phyloP scores from a whole-genome alignment of 257 asterid species.

The Ballota nigra region DNA sequence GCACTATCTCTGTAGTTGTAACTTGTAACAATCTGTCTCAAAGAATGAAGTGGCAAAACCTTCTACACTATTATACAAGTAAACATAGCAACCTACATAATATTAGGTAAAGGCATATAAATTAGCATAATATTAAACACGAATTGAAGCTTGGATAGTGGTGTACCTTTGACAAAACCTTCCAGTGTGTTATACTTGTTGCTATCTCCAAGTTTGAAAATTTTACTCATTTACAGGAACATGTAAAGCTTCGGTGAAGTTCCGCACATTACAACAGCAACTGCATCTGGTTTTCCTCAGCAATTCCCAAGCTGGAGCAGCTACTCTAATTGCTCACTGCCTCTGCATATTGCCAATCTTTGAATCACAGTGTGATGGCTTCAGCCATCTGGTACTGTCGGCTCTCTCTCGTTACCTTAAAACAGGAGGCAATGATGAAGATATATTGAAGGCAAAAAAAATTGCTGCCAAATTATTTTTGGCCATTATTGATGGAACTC shows the following conservation, averaged over 20 bases:
- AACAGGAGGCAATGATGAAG: conserved; percentile 42
- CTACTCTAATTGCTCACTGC: conserved; percentile 70
- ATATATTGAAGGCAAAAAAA: conserved; percentile 45
- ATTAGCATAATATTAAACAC: background rate
- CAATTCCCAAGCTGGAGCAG: conserved; percentile 66
- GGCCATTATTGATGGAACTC: conserved; percentile 37
- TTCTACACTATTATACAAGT: conserved; percentile 5
- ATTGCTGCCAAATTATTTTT: conserved; percentile 64
- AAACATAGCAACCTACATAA: background rate
- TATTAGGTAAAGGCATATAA: background rate
- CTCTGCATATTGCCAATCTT: conserved; percentile 61
- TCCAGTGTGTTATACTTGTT: background rate
- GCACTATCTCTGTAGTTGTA: background rate
- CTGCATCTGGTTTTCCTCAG: conserved; percentile 49
- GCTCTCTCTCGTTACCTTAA: conserved; percentile 61
- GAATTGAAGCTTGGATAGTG: conserved; percentile 8
- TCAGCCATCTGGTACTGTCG: conserved; percentile 79
- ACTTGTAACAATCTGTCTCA: conserved; percentile 8
- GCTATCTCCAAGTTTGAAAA: conserved; percentile 16
- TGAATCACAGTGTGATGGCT: conserved; percentile 57
- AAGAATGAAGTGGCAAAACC: conserved; percentile 4
- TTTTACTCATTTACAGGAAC: conserved; percentile 51
- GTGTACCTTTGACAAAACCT: conserved; percentile 10
- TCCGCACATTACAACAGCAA: conserved; percentile 70
- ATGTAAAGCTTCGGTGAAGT: conserved; percentile 63